Evolutionary conservation across 768 basidiomycete species (phyloP), one percentile per base, ranked within the genome.

Genomic region (Gymnopilus dilepis): DNA sequence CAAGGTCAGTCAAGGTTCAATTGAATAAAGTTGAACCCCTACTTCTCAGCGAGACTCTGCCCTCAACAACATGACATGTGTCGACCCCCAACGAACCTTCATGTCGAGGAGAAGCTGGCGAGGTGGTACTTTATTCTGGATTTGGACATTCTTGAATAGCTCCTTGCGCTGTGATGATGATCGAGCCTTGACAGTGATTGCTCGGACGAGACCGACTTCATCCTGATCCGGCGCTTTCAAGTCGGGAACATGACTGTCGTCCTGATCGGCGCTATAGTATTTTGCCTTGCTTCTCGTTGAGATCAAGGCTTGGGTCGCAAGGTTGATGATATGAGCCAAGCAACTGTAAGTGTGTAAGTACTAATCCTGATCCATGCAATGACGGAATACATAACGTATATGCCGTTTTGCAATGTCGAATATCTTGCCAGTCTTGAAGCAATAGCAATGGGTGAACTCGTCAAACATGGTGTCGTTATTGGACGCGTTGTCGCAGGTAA

Each of bases 81-180:
- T 66, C 5, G 67, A 68, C 5, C 65, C 60, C 69, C 69, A 70
- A 4, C 67, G 34, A 15, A 70, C 67, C 41, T 60, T 66, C 67
- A 70, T 68, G 31, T 70, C 65, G 24, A 70, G 57, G 1, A 70
- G 48, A 4, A 68, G 61, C 34, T 64, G 65, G 1, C 62, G 2
- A 1, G 62, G 53, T 6, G 52, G 40, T 4, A 56, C 26, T 1
- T 21, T 26, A 7, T 64, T 40, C 3, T 30, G 19, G 0, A 12
- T 37, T 48, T 69, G 66, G 9, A 67, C 58, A 15, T 8, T n/a
- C 17, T 62, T 64, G 48, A 69, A 69, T 1, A 69, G 48, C 21
- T 65, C 62, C 43, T 69, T 69, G 1, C 60, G 60, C 33, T 67
- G 66, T 4, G 64, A 59, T 21, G 63, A 69, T 13, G 66, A 69